Conservation (phyloP, 2,329 filamentous ascomycete species). For the Cladosporium sp. region DNA sequence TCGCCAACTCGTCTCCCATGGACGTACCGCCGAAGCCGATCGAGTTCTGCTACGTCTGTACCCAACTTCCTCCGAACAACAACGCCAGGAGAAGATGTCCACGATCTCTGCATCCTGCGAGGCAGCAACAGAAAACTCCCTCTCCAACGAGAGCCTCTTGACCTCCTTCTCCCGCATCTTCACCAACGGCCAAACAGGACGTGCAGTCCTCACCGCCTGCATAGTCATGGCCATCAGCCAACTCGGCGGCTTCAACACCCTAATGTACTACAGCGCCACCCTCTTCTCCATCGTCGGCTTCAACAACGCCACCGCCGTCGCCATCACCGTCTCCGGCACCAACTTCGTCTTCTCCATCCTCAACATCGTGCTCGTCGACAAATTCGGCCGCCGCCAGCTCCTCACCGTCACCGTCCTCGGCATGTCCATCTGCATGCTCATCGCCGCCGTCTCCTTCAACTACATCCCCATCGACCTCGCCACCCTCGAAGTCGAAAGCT, state of each 20-base stretch:
- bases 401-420: constrained; percentile 42
- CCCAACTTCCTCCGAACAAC: constrained; percentile 38
- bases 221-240: constrained; percentile 51
- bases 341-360: constrained; percentile 49
- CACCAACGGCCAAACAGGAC: constrained; percentile 61
- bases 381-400: constrained; percentile 42
- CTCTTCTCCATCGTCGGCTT: constrained; percentile 48
- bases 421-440: constrained; percentile 41
- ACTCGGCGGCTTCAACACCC: constrained; percentile 43
- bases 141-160: constrained; percentile 39
- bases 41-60: constrained; percentile 38
- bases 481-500: constrained; percentile 35
- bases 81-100: constrained; percentile 42
- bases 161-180: constrained; percentile 44
- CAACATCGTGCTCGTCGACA: constrained; percentile 45
- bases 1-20: constrained; percentile 43
- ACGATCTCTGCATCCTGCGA: constrained; percentile 39
- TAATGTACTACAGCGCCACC: constrained; percentile 40
- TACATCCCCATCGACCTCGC: constrained; percentile 44
- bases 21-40: constrained; percentile 37
- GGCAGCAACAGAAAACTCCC: constrained; percentile 36
- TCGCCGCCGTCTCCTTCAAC: constrained; percentile 43
- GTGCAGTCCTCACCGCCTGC: constrained; percentile 44
- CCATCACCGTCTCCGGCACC: constrained; percentile 40
- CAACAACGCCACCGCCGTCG: constrained; percentile 45